Conservation (phyloP, 192 early-diverging fungal species). For the Anaeromyces robustus region DNA sequence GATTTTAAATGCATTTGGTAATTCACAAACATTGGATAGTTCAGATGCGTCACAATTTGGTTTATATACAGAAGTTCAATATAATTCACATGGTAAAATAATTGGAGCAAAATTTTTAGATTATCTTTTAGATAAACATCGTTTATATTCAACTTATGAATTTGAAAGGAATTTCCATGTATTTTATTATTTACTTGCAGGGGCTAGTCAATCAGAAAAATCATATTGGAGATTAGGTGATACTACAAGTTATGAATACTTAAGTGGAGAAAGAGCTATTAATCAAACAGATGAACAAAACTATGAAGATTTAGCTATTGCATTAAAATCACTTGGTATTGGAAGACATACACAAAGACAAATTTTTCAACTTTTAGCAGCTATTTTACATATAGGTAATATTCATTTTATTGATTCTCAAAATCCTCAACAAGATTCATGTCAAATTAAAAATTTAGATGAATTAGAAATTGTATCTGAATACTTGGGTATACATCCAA, state of each 20-base stretch:
- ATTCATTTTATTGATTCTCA: conserved; percentile 46
- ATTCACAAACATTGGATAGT: conserved; percentile 59
- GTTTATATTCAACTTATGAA: conserved; percentile 26
- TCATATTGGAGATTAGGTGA: conserved; percentile 47
- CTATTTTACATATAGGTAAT: conserved; percentile 78
- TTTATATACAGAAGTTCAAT: conserved; percentile 77
- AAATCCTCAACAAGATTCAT: conserved; percentile 26
- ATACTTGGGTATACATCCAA: conserved; percentile 60
- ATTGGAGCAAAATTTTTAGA: conserved; percentile 60
- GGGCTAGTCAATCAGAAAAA: conserved; percentile 62
- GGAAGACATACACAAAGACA: conserved; percentile 62
- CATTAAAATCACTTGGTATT: conserved; percentile 77
- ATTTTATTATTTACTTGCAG: conserved; percentile 86
- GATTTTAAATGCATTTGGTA: conserved; percentile 76
- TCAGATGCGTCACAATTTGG: conserved; percentile 72
- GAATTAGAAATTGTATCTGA: conserved; percentile 64
- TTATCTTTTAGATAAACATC: conserved; percentile 73
- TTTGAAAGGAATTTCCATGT: conserved; percentile 84
- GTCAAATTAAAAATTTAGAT: conserved; percentile 62
- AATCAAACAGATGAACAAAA: background rate
- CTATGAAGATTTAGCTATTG: conserved; percentile 40
- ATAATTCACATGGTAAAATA: conserved; percentile 77
- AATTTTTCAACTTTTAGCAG: conserved; percentile 70
- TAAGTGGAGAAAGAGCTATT: background rate
- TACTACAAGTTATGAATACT: background rate